Evolutionary conservation across 2,329 filamentous ascomycete genomes (phyloP), one percentile per base, ranked within the genome.

Genomic region (Ploettnerulaceae sp.): DNA sequence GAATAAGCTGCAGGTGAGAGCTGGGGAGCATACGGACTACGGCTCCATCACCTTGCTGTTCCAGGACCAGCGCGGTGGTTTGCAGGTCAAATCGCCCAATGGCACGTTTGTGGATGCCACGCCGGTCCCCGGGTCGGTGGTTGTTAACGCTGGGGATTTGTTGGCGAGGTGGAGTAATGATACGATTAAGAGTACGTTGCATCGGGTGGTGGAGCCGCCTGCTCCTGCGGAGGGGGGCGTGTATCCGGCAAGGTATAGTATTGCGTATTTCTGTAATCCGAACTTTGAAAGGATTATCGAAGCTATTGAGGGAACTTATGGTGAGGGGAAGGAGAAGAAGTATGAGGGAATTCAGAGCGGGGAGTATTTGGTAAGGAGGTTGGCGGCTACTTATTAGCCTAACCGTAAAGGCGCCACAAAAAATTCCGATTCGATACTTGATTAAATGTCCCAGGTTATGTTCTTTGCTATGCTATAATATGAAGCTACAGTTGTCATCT

Each of bases 131-230:
- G 82, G 81, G 45, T 89, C 88, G 0, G 84, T 93, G 31, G 87
- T 96, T 8, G 78, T 95, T 54, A 96, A 96, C 61, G 89, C 89
- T 0, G 90, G 89, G 1, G 90, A 96, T 63, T 64, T 96, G 56
- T 71, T 96, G 39, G 84, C 87, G 1, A 74, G 89, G 42, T 95
- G 89, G 90, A 88, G 85, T 54, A 96, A 96, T 61, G 88, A 94
- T 61, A 85, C 79, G 4, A 95, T 96, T 69, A 89, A 86, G 69
- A 91, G 86, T 62, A 96, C 90, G 3, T 79, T 89, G 50, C 90
- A 96, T 66, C 81, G 89, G 8, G 90, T 96, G 1, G 86, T 96
- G 4, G 86, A 95, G 68, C 90, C 90, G 2, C 86, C 87, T 0
- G 70, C 72, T 12, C 74, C 73, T 3, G 71, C 69, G 3, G 69